Evolutionary conservation across 345 rosid species (phyloP).

Genomic region (Melaleuca alternifolia): DNA sequence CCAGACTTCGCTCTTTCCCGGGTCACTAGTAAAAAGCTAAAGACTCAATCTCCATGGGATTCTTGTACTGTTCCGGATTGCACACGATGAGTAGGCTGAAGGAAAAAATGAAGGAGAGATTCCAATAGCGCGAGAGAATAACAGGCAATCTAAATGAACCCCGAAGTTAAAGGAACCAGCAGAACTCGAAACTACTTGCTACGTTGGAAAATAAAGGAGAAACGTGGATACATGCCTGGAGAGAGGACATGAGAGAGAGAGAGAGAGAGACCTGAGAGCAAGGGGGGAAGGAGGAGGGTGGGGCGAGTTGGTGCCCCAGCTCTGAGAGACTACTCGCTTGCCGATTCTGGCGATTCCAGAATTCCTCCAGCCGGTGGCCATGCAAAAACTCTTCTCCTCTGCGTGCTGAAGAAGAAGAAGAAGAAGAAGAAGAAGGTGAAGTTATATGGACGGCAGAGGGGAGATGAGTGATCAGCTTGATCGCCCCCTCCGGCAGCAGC

Average conservation of each 20-base stretch:
- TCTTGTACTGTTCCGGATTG: not conserved
- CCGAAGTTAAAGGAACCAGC: not conserved
- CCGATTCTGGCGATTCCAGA: slow-evolving; percentile 15
- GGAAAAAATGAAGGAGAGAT: not conserved
- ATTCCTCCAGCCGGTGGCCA: slow-evolving; percentile 28
- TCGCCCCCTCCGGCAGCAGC: not conserved
- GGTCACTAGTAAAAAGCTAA: not conserved
- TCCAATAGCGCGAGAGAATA: not conserved
- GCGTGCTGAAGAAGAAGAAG: not conserved
- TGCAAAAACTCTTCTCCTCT: not conserved
- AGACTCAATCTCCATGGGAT: not conserved
- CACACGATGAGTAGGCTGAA: not conserved
- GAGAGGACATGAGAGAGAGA: not conserved
- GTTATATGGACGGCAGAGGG: not conserved
- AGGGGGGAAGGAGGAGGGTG: not conserved
- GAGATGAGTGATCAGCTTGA: not conserved
- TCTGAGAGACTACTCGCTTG: slow-evolving; percentile 24
- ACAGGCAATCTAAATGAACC: not conserved
- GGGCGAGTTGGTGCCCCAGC: slow-evolving; percentile 9
- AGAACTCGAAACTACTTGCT: not conserved
- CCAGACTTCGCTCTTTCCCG: not conserved
- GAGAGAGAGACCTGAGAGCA: not conserved
- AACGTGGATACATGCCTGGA: not conserved
- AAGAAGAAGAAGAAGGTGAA: not conserved
- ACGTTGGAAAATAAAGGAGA: not conserved